Percentiles rank a stretch among this genome's conserved stretches.
These are phyloP conservation scores for Lecanicillium sp. DNA, from an alignment of 2,329 filamentous ascomycete species.

Conservation along the genomic window DNA sequence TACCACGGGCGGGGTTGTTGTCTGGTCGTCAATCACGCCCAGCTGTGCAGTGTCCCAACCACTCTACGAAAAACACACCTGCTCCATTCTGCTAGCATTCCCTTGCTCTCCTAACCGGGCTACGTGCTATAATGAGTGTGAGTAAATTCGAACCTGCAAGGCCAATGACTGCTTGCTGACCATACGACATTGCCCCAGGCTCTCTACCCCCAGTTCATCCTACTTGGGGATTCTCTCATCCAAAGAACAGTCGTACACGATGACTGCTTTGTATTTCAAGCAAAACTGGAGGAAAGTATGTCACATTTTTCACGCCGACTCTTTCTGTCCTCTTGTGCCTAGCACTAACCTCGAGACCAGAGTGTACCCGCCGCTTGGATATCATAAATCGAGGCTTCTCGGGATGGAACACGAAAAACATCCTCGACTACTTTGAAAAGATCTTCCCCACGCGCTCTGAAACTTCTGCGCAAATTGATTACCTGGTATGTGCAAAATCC, in stretches of 20 bases:
- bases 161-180: too few relatives aligned
- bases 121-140: too few relatives aligned
- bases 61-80: too few relatives aligned
- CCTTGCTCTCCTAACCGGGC: too few relatives aligned
- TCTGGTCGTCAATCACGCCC: too few relatives aligned
- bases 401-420: slow-evolving; percentile 77
- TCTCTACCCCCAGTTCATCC: slow-evolving; percentile 65
- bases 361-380: slow-evolving; percentile 70
- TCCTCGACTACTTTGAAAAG: slow-evolving; percentile 57
- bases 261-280: slow-evolving; percentile 66
- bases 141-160: too few relatives aligned
- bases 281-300: slow-evolving; percentile 62
- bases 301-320: slow-evolving; percentile 8
- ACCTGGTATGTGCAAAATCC: slow-evolving; percentile 45
- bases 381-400: slow-evolving; percentile 82
- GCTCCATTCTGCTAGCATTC: too few relatives aligned
- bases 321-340: too few relatives aligned
- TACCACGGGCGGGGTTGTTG: too few relatives aligned
- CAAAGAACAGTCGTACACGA: slow-evolving; percentile 56
- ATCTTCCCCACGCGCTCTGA: slow-evolving; percentile 61
- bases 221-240: slow-evolving; percentile 87
- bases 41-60: too few relatives aligned
- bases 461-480: slow-evolving; percentile 52
- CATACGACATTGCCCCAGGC: slow-evolving; percentile 22
- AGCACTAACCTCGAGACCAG: slow-evolving; percentile 30